phyloP scores from a whole-genome alignment of 805 yeast genomes.

The Jamesozyma spencerorum region DNA sequence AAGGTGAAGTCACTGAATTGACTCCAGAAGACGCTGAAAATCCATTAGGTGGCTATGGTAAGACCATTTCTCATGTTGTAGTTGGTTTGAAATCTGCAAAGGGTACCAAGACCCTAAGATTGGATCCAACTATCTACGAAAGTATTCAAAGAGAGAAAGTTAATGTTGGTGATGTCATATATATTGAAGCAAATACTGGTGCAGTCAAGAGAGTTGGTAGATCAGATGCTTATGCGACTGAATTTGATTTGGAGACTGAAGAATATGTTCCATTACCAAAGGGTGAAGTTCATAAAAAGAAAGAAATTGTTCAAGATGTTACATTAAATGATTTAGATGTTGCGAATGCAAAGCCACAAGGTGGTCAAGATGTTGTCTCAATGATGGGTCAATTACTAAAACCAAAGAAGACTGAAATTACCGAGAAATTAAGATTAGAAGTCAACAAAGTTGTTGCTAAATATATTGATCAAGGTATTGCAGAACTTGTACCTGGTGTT shows the following conservation, averaged over 20 bases:
- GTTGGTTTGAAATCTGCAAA: conserved; percentile 89
- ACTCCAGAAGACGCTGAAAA: conserved; percentile 95
- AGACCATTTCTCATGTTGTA: conserved; percentile 87
- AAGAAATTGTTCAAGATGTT: conserved; percentile 95
- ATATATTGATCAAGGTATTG: conserved; percentile 96
- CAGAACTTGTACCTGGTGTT: conserved; percentile 96
- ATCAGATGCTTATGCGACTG: conserved; percentile 97
- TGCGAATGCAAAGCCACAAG: conserved; percentile 92
- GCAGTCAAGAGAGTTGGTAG: conserved; percentile 95
- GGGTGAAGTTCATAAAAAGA: conserved; percentile 97
- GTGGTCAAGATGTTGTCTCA: conserved; percentile 92
- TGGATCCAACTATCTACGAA: conserved; percentile 90
- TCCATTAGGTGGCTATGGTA: conserved; percentile 96
- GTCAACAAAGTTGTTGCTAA: conserved; percentile 92
- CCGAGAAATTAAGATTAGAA: conserved; percentile 88
- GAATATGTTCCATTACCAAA: conserved; percentile 97
- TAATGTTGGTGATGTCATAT: conserved; percentile 91
- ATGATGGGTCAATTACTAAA: conserved; percentile 96
- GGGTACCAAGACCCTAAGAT: conserved; percentile 79
- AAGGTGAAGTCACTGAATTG: conserved; percentile 94
- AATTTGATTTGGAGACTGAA: conserved; percentile 95
- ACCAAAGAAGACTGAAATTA: conserved; percentile 93
- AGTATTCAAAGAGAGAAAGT: conserved; percentile 91
- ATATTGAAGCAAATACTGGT: conserved; percentile 95
- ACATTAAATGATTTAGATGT: conserved; percentile 93